These are phyloP conservation scores for Jatropha podagrica DNA, from an alignment of 441 rosid species.

Conservation along the genomic window DNA sequence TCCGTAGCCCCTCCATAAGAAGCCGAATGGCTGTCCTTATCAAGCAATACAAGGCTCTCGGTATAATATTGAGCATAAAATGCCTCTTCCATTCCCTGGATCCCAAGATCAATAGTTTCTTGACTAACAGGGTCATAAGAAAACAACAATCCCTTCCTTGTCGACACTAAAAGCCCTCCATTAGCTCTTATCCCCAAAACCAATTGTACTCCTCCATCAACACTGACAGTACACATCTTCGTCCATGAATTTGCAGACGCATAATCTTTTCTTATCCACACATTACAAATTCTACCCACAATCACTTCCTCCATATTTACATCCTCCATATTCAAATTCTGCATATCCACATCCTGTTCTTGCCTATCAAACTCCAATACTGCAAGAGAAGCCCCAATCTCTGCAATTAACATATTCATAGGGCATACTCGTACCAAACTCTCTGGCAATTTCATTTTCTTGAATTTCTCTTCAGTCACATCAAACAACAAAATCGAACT, in stretches of 20 bases:
- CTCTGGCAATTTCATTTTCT: slow-evolving; percentile 1
- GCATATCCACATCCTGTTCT: too few species aligned
- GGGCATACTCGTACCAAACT: background rate
- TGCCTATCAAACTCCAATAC: too few species aligned
- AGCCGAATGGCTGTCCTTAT: background rate
- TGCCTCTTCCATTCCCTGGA: background rate
- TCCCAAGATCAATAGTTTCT: background rate
- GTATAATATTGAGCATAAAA: slow-evolving; percentile 1
- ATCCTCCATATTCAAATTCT: background rate
- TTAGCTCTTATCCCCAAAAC: background rate
- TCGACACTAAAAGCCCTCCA: background rate
- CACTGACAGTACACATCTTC: background rate
- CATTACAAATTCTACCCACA: background rate
- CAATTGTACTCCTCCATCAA: background rate
- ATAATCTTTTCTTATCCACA: slow-evolving; percentile 13
- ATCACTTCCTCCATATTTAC: background rate
- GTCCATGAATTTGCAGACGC: slow-evolving; percentile 2
- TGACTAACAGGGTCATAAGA: background rate
- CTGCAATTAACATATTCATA: background rate
- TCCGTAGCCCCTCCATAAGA: slow-evolving; percentile 9
- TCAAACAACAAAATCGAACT: slow-evolving; percentile 11
- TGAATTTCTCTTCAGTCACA: background rate
- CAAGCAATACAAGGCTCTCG: slow-evolving; percentile 6
- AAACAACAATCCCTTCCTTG: background rate
- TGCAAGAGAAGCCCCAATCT: too few species aligned